Evolutionary conservation across 768 basidiomycete genomes (phyloP).

Genomic region (Kwoniella newhampshirensis): DNA sequence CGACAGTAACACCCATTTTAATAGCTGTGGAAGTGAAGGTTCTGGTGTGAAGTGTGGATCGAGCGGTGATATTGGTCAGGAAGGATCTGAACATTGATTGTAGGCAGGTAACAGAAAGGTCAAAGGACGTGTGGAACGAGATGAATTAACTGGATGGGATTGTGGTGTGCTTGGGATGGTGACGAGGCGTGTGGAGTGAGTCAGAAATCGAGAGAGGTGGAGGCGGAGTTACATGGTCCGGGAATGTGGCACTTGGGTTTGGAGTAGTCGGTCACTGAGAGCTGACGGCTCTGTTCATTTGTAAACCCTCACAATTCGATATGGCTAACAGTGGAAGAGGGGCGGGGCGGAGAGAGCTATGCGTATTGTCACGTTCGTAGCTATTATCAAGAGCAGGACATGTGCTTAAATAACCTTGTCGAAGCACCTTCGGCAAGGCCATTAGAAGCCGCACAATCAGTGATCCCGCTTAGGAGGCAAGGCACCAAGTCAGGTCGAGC

Average conservation of each 20-base stretch:
- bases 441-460: too few species aligned
- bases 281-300: too few species aligned
- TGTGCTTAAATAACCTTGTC: too few species aligned
- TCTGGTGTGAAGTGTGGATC: constrained; percentile 14
- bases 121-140: background rate
- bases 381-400: too few species aligned
- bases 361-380: too few species aligned
- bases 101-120: background rate
- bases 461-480: too few species aligned
- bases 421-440: too few species aligned
- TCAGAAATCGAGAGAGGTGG: constrained; percentile 3
- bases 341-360: too few species aligned
- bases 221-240: constrained; percentile 7
- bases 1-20: constrained; percentile 52
- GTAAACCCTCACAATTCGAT: too few species aligned
- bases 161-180: constrained; percentile 1
- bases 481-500: too few species aligned
- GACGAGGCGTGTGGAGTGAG: constrained; percentile 9
- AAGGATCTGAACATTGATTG: constrained; percentile 28
- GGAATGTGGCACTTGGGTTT: constrained; percentile 9
- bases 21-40: constrained; percentile 40
- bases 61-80: constrained; percentile 20
- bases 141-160: background rate
- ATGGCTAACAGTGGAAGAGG: too few species aligned
- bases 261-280: too few species aligned